Base-by-base conservation (phyloP, 2,329 filamentous ascomycete species). In the Verticillium albo-atrum region DNA sequence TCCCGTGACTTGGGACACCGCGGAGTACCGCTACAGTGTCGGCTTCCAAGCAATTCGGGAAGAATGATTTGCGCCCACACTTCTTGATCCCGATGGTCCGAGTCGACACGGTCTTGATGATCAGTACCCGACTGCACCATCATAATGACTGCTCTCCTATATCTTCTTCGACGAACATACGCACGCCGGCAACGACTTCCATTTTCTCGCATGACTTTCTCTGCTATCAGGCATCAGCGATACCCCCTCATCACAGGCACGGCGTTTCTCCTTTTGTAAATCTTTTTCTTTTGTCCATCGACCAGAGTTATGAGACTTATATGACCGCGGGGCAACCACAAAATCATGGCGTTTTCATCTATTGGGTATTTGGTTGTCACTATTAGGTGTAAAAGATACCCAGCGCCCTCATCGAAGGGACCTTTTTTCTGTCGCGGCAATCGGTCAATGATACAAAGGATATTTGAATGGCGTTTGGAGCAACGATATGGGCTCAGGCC, bases 1-100 rank as follows among this genome's bases (percentile, higher is more conserved):
- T 57, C 92, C 92, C 0, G 85, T 96, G 34, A 77, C 79, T 2
- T 89, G 87, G 82, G 85, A 90, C 47, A 81, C 82, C 1, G 78
- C 82, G 15, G 82, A 84, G 12, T 84, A 85, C 62, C 87, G 86
- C 62, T 93, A 90, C 68, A 91, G 88, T 56, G 88, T 96, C 27
- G 92, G 92, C 3, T 93, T 96, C 68, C 86, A 92, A 70, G 89
- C 90, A 28, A 90, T 91, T 74, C 72, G 88, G 53, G 85, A 64
- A 52, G 55, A 58, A 7, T 63, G 35, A 69, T 9, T 10, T 20
- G n/a, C 9, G 70, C 47, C 61, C n/a, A 6, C 9, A 20, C 20
- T 2, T 12, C 25, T 20, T 3, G 6, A 23, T 2, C 20, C n/a
- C 14, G 10, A 26, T 20, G n/a, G 3, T 50, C 77, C 75, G 32